phyloP scores from a whole-genome alignment of 495 filamentous ascomycete genomes.

The Platismatia glauca region DNA sequence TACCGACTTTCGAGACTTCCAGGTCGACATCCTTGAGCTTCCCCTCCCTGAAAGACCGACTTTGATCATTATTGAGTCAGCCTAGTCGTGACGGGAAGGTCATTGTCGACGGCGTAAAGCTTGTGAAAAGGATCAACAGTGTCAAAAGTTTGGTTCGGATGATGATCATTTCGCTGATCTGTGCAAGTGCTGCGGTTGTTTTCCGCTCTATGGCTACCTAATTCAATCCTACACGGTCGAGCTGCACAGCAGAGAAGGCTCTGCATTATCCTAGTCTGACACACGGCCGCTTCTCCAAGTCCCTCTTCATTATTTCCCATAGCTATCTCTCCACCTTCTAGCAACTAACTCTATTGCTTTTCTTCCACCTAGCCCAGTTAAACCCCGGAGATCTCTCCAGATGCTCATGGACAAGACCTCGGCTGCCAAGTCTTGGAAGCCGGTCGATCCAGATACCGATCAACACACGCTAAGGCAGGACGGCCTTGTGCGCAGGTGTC shows the following conservation, averaged over 20 bases:
- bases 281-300: not conserved
- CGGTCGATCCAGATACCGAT: not conserved
- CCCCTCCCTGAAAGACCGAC: no score
- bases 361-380: not conserved
- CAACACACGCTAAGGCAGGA: not conserved
- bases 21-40: no score
- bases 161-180: slow-evolving; percentile 3
- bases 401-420: not conserved
- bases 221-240: not conserved
- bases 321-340: not conserved
- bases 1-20: not conserved
- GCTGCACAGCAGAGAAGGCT: not conserved
- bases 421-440: not conserved
- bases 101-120: not conserved
- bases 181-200: not conserved
- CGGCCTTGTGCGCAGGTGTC: not conserved
- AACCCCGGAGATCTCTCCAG: not conserved
- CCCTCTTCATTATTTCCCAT: no score
- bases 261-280: not conserved
- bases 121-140: not conserved
- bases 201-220: not conserved
- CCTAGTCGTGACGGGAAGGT: not conserved
- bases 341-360: not conserved
- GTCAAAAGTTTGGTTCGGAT: not conserved
- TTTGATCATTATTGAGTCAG: no score